Percentiles rank a stretch among this genome's conserved stretches.
These are phyloP conservation scores for Dalbergia oliveri DNA, from an alignment of 306 rosid species.

Conservation along the genomic window DNA sequence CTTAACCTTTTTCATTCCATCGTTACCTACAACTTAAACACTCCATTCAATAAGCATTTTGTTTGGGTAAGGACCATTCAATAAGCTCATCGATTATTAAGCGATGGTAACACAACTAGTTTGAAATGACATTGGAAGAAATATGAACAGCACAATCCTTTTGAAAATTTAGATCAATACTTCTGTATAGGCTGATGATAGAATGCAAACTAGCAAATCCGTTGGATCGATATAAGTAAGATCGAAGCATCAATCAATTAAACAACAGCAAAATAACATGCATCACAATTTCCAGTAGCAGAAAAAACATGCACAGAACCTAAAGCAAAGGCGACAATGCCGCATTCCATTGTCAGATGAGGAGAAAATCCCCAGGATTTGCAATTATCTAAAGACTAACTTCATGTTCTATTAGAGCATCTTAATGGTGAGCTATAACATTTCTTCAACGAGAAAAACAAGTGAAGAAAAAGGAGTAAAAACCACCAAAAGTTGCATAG, in stretches of 20 bases:
- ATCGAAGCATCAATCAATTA: constrained; percentile 18
- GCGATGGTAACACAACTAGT: too few relatives aligned
- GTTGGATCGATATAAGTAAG: constrained; percentile 2
- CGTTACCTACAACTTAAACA: too few relatives aligned
- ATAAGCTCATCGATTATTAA: too few relatives aligned
- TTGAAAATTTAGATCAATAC: neutral
- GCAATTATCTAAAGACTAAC: constrained; percentile 37
- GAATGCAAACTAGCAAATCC: neutral
- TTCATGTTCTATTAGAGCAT: constrained; percentile 13
- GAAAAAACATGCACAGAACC: constrained; percentile 25
- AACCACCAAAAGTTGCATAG: constrained; percentile 39
- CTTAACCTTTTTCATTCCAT: too few relatives aligned
- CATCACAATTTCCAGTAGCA: constrained; percentile 26
- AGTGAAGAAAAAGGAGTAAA: neutral
- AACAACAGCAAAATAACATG: constrained; percentile 13
- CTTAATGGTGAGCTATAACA: constrained; percentile 37
- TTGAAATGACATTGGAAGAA: neutral
- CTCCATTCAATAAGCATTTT: too few relatives aligned
- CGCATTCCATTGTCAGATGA: constrained; percentile 18
- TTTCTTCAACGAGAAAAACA: constrained; percentile 35
- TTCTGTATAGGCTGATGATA: neutral
- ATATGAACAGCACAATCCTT: neutral
- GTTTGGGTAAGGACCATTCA: too few relatives aligned
- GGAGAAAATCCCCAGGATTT: constrained; percentile 13
- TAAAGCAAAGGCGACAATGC: constrained; percentile 34